Conservation (phyloP, 139 green algal genomes). For the Coccomyxa sp. region DNA sequence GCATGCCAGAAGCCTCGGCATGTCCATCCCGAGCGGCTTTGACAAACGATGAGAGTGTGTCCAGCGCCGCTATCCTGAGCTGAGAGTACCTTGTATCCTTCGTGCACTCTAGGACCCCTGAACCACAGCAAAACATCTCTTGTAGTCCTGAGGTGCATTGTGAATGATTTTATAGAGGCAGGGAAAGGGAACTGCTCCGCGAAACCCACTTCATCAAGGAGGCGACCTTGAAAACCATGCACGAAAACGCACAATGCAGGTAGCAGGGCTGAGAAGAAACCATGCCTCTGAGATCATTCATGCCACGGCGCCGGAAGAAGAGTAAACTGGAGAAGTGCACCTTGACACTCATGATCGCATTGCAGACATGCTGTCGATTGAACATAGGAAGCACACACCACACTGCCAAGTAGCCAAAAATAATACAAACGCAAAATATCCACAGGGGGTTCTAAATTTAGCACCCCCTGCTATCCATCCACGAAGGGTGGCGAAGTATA, state of each 20-base stretch:
- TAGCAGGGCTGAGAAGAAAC: slow-evolving; percentile 4
- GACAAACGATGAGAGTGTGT: slow-evolving; percentile 2
- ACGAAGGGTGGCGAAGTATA: too few relatives aligned
- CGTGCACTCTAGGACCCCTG: background rate
- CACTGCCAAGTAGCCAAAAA: background rate
- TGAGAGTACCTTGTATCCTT: slow-evolving; percentile 12
- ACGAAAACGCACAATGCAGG: background rate
- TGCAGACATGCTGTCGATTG: background rate
- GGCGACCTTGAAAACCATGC: too few relatives aligned
- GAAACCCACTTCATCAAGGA: too few relatives aligned
- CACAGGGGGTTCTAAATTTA: background rate
- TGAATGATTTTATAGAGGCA: too few relatives aligned
- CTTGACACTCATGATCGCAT: too few relatives aligned
- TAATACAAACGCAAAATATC: background rate
- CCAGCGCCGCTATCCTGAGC: slow-evolving; percentile 7
- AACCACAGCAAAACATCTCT: too few relatives aligned
- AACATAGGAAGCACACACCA: background rate
- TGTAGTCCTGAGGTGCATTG: too few relatives aligned
- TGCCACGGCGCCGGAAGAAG: too few relatives aligned
- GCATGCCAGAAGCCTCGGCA: background rate
- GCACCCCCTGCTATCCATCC: background rate
- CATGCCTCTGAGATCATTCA: too few relatives aligned
- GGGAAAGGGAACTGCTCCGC: too few relatives aligned
- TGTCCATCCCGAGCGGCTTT: background rate
- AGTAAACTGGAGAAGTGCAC: background rate